Conservation (phyloP, 768 basidiomycete genomes). For the Dioszegia hungarica region DNA sequence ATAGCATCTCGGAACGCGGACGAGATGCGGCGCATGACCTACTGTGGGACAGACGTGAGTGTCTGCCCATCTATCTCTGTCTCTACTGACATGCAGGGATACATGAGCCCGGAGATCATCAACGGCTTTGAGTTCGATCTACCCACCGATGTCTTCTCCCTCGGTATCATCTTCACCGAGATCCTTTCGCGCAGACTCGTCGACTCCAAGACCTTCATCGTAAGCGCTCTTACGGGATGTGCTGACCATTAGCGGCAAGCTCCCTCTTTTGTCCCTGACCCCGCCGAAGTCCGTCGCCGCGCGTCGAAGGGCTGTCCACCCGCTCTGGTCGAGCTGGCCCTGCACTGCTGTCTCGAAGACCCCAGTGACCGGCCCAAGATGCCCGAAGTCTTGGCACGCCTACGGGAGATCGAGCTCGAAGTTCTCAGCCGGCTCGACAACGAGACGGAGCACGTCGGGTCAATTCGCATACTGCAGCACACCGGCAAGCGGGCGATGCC, state of each 20-base stretch:
- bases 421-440: constrained; percentile 63
- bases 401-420: constrained; percentile 77
- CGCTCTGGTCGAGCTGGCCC: constrained; percentile 67
- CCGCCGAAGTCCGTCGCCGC: constrained; percentile 62
- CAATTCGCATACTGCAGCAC: constrained; percentile 69
- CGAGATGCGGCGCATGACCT: constrained; percentile 56
- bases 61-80: not conserved
- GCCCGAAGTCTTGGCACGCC: constrained; percentile 68
- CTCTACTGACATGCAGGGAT: constrained; percentile 59
- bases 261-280: constrained; percentile 73
- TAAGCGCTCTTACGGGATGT: constrained; percentile 13
- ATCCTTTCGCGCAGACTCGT: constrained; percentile 80
- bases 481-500: constrained; percentile 53
- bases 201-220: constrained; percentile 59
- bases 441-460: constrained; percentile 71
- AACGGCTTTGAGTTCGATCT: constrained; percentile 87
- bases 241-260: constrained; percentile 57
- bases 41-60: constrained; percentile 51
- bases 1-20: constrained; percentile 89
- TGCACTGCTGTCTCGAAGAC: constrained; percentile 68
- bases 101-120: constrained; percentile 96
- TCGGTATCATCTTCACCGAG: constrained; percentile 73
- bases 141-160: constrained; percentile 88
- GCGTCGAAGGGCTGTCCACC: constrained; percentile 73
- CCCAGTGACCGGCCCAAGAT: constrained; percentile 70